A percentile compares a stretch with the other conserved stretches of the same genome.
Evolutionary conservation across 2,329 filamentous ascomycete genomes (phyloP).

Genomic region (Cryphonectria nitschkei): DNA sequence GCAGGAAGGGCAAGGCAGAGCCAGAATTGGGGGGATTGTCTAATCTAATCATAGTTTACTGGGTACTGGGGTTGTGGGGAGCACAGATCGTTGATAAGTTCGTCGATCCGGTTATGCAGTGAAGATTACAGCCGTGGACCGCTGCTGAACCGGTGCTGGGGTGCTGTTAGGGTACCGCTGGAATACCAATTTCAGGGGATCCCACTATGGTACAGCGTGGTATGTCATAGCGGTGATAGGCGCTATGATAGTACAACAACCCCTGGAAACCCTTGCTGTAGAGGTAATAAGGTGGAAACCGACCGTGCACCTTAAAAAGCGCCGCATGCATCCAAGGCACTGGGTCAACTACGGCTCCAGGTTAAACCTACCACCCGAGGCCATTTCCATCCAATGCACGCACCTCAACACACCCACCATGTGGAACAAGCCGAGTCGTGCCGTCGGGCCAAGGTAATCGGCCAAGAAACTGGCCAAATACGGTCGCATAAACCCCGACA

Average conservation of each 20-base stretch:
- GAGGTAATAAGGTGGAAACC: no score
- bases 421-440: slow-evolving; percentile 14
- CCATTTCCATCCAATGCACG: not conserved
- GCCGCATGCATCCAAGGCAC: not conserved
- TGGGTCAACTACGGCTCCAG: no score
- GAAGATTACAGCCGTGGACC: not conserved
- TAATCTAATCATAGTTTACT: not conserved
- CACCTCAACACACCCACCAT: not conserved
- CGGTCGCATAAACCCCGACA: not conserved
- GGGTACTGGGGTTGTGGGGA: slow-evolving; percentile 1
- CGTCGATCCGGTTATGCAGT: slow-evolving; percentile 7
- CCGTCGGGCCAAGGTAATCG: slow-evolving; percentile 25
- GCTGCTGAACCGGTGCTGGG: not conserved
- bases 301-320: not conserved
- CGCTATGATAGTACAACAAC: not conserved
- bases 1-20: not conserved
- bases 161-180: not conserved
- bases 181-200: not conserved
- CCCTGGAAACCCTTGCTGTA: not conserved
- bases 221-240: not conserved
- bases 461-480: not conserved
- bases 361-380: no score
- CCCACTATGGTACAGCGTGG: not conserved
- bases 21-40: slow-evolving; percentile 8
- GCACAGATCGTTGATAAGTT: not conserved